These are phyloP conservation scores for Eleusine indica DNA, from an alignment of 176 grass and related monocot genomes.

Conservation along the genomic window DNA sequence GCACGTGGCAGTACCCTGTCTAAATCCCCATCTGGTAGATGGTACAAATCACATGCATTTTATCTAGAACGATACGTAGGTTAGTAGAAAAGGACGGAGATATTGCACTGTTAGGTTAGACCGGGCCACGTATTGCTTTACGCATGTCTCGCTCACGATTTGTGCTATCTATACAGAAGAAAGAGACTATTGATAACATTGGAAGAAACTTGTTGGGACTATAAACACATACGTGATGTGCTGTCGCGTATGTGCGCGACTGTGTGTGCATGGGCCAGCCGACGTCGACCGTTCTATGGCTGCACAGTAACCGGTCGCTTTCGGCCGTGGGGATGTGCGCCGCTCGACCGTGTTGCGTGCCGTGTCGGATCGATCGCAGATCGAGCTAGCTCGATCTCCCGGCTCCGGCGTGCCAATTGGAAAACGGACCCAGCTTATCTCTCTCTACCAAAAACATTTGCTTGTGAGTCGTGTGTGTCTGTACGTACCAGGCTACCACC, in stretches of 20 bases:
- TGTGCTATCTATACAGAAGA: background rate
- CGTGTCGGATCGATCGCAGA: background rate
- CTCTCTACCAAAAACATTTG: background rate
- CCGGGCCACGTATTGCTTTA: too few species aligned
- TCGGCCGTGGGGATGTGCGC: background rate
- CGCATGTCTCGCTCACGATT: too few species aligned
- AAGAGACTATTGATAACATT: background rate
- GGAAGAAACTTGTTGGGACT: background rate
- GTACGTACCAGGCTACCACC: background rate
- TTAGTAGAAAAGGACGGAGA: background rate
- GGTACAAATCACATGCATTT: too few species aligned
- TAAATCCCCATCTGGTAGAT: too few species aligned
- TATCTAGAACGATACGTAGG: background rate
- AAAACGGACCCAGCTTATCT: background rate
- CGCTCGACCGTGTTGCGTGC: background rate
- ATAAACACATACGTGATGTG: background rate
- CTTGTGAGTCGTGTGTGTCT: background rate
- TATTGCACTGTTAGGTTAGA: too few species aligned
- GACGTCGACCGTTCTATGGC: background rate
- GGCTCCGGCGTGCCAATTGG: background rate
- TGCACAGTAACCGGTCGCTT: background rate
- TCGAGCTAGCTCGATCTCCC: background rate
- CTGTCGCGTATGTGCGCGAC: background rate
- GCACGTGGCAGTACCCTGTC: too few species aligned
- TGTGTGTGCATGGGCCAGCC: background rate